Evolutionary conservation across 495 filamentous ascomycete genomes (phyloP).

Genomic region (Penicillium coffeae): DNA sequence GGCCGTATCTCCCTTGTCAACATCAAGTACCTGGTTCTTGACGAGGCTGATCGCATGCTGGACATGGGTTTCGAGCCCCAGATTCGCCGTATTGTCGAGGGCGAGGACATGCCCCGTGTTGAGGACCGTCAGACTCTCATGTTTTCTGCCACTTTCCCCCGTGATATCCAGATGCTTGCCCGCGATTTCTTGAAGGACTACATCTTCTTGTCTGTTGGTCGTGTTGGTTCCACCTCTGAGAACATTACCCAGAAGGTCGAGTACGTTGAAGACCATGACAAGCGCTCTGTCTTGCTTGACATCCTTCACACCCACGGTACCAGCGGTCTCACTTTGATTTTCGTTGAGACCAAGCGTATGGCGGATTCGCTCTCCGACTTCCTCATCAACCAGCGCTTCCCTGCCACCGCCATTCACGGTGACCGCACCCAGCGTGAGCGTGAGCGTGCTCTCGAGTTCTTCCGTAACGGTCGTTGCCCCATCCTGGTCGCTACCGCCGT

Average conservation of each 20-base stretch:
- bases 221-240: constrained; percentile 98
- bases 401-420: constrained; percentile 97
- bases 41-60: constrained; percentile 99
- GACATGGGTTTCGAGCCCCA: constrained; percentile 99
- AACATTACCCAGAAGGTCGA: constrained; percentile 99
- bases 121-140: constrained; percentile 92
- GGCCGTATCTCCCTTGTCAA: constrained; percentile 93
- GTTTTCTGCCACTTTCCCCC: constrained; percentile 98
- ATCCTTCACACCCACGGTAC: constrained; percentile 92
- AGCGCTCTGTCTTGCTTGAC: constrained; percentile 94
- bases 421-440: constrained; percentile 98
- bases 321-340: constrained; percentile 85
- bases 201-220: constrained; percentile 96
- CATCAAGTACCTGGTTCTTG: constrained; percentile 98
- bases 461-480: constrained; percentile 91
- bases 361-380: constrained; percentile 96
- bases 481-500: constrained; percentile 97
- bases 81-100: constrained; percentile 96
- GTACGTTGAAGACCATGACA: constrained; percentile 95
- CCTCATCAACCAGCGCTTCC: constrained; percentile 95
- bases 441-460: constrained; percentile 95
- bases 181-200: constrained; percentile 98
- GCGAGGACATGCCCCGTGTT: constrained; percentile 91
- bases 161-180: constrained; percentile 98
- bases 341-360: constrained; percentile 99